phyloP scores from a whole-genome alignment of 2,329 filamentous ascomycete genomes.

The Cladophialophora chaetospira region DNA sequence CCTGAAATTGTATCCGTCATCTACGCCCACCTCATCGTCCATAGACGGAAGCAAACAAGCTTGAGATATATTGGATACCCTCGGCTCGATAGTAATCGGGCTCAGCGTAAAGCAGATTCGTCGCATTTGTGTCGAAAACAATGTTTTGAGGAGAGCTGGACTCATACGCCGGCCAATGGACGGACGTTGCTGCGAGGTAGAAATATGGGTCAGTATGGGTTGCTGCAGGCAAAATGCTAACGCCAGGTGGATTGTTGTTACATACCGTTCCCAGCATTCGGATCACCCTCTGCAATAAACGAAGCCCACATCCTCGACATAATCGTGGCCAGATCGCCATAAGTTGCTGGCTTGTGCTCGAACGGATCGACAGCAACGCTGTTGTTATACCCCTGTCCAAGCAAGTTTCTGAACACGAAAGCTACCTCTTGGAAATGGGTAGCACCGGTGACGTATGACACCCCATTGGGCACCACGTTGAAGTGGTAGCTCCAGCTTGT shows the following conservation, averaged over 20 bases:
- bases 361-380: conserved; percentile 34
- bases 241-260: background rate
- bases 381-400: conserved; percentile 27
- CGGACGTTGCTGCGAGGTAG: conserved; percentile 1
- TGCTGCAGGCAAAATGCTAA: background rate
- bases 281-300: conserved; percentile 52
- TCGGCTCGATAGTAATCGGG: conserved; percentile 49
- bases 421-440: conserved; percentile 60
- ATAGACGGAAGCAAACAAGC: conserved; percentile 10
- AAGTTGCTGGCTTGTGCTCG: conserved; percentile 46
- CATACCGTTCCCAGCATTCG: conserved; percentile 39
- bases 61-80: conserved; percentile 33
- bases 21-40: conserved; percentile 15
- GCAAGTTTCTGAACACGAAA: conserved; percentile 56
- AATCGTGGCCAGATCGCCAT: conserved; percentile 46
- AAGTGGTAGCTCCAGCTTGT: conserved; percentile 65
- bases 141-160: conserved; percentile 45
- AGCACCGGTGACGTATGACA: conserved; percentile 44
- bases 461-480: conserved; percentile 56
- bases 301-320: conserved; percentile 57
- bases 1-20: too few species aligned
- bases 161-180: conserved; percentile 52
- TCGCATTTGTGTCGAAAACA: conserved; percentile 54
- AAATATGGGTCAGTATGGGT: too few species aligned
- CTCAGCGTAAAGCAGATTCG: conserved; percentile 44